Evolutionary conservation across 345 rosid genomes (phyloP).

Genomic region (Populus pruinosa): DNA sequence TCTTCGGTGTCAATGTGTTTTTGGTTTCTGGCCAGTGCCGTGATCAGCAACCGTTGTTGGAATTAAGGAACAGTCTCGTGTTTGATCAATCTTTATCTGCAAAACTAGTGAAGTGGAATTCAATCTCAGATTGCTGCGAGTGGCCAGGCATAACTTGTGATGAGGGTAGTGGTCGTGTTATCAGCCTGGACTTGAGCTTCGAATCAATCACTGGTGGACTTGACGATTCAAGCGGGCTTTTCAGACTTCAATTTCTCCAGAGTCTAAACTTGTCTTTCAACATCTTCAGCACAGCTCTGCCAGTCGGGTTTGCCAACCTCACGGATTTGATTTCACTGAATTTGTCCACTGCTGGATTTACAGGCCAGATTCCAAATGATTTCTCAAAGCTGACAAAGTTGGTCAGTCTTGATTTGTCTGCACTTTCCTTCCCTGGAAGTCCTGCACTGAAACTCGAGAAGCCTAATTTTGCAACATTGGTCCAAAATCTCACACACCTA

Average conservation of each 20-base stretch:
- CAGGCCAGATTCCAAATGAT: conserved; percentile 34
- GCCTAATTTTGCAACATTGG: conserved; percentile 26
- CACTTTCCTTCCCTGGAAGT: not conserved
- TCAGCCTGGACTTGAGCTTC: conserved; percentile 37
- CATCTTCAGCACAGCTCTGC: conserved; percentile 19
- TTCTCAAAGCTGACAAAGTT: conserved; percentile 36
- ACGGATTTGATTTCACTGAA: conserved; percentile 28
- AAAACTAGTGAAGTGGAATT: conserved; percentile 32
- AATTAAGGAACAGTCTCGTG: conserved; percentile 27
- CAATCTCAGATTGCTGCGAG: conserved; percentile 23
- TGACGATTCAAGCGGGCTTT: conserved; percentile 33
- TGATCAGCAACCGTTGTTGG: conserved; percentile 34
- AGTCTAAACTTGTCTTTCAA: conserved; percentile 41
- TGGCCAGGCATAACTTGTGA: conserved; percentile 51
- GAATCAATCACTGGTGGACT: conserved; percentile 32
- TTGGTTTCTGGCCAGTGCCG: conserved; percentile 35
- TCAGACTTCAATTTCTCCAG: conserved; percentile 34
- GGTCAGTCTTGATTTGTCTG: conserved; percentile 46
- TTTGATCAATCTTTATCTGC: conserved; percentile 2
- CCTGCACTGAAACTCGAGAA: conserved; percentile 22
- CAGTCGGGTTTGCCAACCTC: conserved; percentile 30
- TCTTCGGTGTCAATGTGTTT: not conserved
- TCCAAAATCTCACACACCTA: conserved; percentile 21
- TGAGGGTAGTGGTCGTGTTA: conserved; percentile 30
- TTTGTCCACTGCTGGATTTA: conserved; percentile 42